Base-by-base conservation (phyloP, 2,329 filamentous ascomycete genomes). In the Epichloe uncinata region DNA sequence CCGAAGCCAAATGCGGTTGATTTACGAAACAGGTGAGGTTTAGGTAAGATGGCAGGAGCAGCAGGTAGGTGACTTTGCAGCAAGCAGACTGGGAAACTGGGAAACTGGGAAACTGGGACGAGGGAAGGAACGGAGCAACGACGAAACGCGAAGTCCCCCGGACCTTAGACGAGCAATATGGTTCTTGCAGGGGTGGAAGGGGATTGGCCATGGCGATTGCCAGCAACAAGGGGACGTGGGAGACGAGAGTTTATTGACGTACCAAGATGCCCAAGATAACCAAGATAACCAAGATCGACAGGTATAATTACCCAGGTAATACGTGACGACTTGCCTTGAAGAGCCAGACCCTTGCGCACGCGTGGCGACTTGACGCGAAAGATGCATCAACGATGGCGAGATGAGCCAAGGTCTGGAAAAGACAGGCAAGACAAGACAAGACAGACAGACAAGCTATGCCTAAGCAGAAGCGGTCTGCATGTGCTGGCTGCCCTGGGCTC, bases 1-100 rank as follows among this genome's bases (percentile, higher is more conserved):
- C 40, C 44, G 41, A 46, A 30, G 30, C 44, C 43, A 42, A 47
- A 50, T 41, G 47, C 38, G 41, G 47, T 52, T 52, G 44, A 48
- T 36, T 50, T 44, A 40, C 42, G 18, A 43, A 50, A 47, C 43
- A 40, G 50, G 36, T 34, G 26, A 30, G 26, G 37, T 48, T 22
- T 5, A 7, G 22, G 18, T 42, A 22, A 50, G 49, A 47, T 38
- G 49, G 20, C 33, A 44, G 49, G 49, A 47, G 49, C 49, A 30
- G 8, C 49, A 9, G 26, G 26, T 1, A 36, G 40, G 49, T 44
- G 49, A 50, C 49, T 47, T 36, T 18, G 43, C 18, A 20, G 40
- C 33, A 47, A 20, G 40, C 33, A 44, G 37, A 13, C 38, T 18
- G 38, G 16, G 20, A 36, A 15, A 15, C 35, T 15, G 15, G n/a